Evolutionary conservation across 2,329 filamentous ascomycete species (phyloP).

Genomic region (Fusarium begoniae): DNA sequence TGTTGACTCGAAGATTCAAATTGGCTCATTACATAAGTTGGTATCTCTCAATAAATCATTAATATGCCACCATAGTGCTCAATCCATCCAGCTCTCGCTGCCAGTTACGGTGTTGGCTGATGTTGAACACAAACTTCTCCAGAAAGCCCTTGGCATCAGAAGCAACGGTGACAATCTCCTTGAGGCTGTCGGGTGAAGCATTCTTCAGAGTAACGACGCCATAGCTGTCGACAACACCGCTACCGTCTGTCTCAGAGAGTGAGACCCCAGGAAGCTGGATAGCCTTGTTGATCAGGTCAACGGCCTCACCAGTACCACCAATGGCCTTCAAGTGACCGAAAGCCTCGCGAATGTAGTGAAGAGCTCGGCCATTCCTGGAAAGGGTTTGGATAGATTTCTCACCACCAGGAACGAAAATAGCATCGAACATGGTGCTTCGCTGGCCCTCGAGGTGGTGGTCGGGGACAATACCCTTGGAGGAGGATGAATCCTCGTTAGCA

Average conservation of each 20-base stretch:
- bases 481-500: slow-evolving; percentile 62
- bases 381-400: slow-evolving; percentile 69
- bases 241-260: slow-evolving; percentile 51
- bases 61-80: slow-evolving; percentile 74
- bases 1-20: not conserved
- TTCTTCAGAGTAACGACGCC: slow-evolving; percentile 76
- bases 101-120: slow-evolving; percentile 79
- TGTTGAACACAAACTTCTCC: slow-evolving; percentile 73
- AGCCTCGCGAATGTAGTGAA: slow-evolving; percentile 81
- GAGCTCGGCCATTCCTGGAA: slow-evolving; percentile 73
- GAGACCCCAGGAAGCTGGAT: slow-evolving; percentile 55
- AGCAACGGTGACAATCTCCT: slow-evolving; percentile 68
- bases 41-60: slow-evolving; percentile 41
- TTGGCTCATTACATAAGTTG: slow-evolving; percentile 9
- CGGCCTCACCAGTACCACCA: slow-evolving; percentile 77
- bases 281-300: slow-evolving; percentile 66
- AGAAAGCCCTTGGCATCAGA: slow-evolving; percentile 76
- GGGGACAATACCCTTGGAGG: slow-evolving; percentile 66
- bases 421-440: slow-evolving; percentile 84
- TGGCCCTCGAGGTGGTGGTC: slow-evolving; percentile 84
- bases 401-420: slow-evolving; percentile 80
- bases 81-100: slow-evolving; percentile 78
- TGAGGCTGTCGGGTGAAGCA: slow-evolving; percentile 64
- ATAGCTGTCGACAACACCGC: slow-evolving; percentile 70
- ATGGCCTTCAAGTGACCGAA: slow-evolving; percentile 86